Evolutionary conservation across 352 stramenopile genomes (phyloP).

Genomic region (Phytophthora tubulina): DNA sequence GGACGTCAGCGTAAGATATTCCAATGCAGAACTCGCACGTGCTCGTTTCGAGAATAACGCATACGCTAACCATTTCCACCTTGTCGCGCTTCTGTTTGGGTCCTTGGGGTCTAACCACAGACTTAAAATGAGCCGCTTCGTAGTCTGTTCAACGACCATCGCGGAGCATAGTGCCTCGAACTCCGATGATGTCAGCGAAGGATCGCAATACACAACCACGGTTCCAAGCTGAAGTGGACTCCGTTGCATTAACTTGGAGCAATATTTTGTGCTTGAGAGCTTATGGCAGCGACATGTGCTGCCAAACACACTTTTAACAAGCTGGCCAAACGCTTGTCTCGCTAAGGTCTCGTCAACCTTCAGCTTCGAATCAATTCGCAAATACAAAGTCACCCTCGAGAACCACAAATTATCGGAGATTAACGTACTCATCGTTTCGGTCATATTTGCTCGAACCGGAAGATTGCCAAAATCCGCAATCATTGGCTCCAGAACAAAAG

Average conservation of each 20-base stretch:
- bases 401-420: constrained; percentile 8
- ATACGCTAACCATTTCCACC: constrained; percentile 29
- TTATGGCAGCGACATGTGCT: neutral
- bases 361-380: neutral
- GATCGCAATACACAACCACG: constrained; percentile 3
- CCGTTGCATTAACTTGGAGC: neutral
- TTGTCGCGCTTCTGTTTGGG: neutral
- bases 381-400: constrained; percentile 3
- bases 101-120: neutral
- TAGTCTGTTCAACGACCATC: neutral
- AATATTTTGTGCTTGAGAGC: neutral
- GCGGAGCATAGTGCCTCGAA: constrained; percentile 13
- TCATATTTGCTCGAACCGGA: neutral
- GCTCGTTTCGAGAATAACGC: constrained; percentile 19
- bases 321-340: constrained; percentile 4
- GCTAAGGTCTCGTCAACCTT: neutral
- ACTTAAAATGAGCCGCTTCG: neutral
- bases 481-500: constrained; percentile 24
- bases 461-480: constrained; percentile 11
- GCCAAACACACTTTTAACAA: constrained; percentile 2
- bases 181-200: neutral
- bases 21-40: neutral
- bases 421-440: neutral
- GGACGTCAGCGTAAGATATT: neutral
- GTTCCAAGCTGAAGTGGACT: neutral